Evolutionary conservation across 2,329 filamentous ascomycete species (phyloP), one percentile per base, ranked within the genome.

Genomic region (Nothophoma quercina): DNA sequence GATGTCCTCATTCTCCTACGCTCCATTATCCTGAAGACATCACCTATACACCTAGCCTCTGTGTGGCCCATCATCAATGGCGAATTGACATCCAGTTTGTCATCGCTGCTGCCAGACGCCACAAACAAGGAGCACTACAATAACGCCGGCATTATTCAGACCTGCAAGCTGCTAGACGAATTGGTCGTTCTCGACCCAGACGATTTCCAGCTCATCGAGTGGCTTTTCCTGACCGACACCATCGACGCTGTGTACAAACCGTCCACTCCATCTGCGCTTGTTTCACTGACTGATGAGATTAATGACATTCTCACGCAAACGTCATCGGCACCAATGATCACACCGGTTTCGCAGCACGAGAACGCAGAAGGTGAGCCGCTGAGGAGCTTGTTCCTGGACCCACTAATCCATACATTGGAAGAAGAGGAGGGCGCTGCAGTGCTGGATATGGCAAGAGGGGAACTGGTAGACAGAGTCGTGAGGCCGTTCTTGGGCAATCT

Each of bases 171-270:
- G 3, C 83, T 99, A 3, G 95, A 99, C 68, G 80, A 92, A 16
- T 81, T 99, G n/a, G 83, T 98, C 12, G 88, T 91, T 34, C 81
- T 93, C 7, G 88, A 90, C 4, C 93, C 93, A 0, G 95, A 99
- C 63, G 95, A 99, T 72, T 99, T 98, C 76, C 95, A 98, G 74
- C 84, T 98, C n/a, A 89, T 96, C 67, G 91, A 97, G 78, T 99
- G 95, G 95, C 85, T 98, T 4, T 99, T 96, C 73, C 88, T 99
- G 48, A 96, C 92, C 1, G 95, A 99, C 74, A 98, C 93, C 12
- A 93, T 97, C 59, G 95, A 99, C 66, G 93, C 95, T 1, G 90
- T 99, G 26, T 96, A 99, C 75, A 87, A 90, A 10, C 87, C 91
- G 0, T 77, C 85, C 12, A 48, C 35, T 78, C 81, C 43, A 88